Evolutionary conservation across 179 eudicot genomes (phyloP), one percentile per base, ranked within the genome.

Genomic region (Sideroxylon spinosum): DNA sequence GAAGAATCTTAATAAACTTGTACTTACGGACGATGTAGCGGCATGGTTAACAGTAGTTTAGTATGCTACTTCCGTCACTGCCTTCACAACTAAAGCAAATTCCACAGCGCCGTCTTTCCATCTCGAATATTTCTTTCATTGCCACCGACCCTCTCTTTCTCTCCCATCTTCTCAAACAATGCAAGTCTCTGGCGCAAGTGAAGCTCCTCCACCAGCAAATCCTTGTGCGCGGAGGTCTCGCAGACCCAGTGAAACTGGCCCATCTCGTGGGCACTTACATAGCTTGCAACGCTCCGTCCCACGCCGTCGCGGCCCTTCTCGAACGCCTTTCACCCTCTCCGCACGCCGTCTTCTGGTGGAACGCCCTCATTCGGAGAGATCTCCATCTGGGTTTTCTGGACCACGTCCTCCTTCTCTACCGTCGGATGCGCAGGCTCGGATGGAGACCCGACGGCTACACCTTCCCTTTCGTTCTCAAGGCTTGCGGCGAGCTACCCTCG

Each of bases 361-460:
- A 92, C 86, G 37, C 82, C 73, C 85, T 92, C 44, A 88, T 92
- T 23, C 87, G 83, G 12, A 64, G 73, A 20, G 68, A 75, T 22
- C 86, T 86, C 13, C 61, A 61, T 7, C 71, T 48, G 13, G 79
- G 78, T 16, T 81, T 6, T 13, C 79, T 69, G 50, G n/a, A 22
- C 67, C 60, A 50, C 23, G 82, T 37, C 50, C 23, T 81, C 55
- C 13, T 60, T 20, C 75, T 86, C 16, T 86, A 77, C 46, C 28
- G 59, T 1, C 32, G 66, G 23, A 90, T 90, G 94, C 81, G 65
- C 68, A n/a, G 77, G 7, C 82, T 79, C 26, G 76, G 78, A 0
- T 83, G 85, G 81, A 16, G n/a, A 32, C 90, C 97, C 22, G 92
- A 92, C 66, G 87, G 86, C 44, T 89, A 87, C 74, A 89, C 97